Base-by-base conservation (phyloP, 2,329 filamentous ascomycete genomes). In the Exophiala phaeomuriformis region DNA sequence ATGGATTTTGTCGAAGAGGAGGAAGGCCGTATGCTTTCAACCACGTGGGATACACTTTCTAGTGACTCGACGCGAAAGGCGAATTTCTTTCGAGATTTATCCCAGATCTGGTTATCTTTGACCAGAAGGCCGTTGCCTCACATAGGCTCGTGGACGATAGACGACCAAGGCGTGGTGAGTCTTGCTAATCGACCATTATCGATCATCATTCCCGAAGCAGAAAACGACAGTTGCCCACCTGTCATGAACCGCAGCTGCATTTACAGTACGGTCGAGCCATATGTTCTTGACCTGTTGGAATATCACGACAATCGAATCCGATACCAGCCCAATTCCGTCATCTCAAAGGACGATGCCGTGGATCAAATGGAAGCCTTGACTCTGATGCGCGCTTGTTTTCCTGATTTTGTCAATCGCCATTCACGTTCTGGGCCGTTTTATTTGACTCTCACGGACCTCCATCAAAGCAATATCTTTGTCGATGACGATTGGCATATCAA, bases 391-490 rank as follows among this genome's bases (percentile, higher is more conserved):
- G 66, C 61, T 4, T 61, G 59, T 39, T 49, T 55, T 40, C 63
- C 45, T 56, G 66, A 58, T 47, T 68, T 55, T 64, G 61, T 57
- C 29, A 58, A 55, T 62, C 55, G 58, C 12, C 65, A 69, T 53
- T 58, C 66, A 28, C 62, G 66, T 9, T 51, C 64, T 30, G 69
- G 69, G 1, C 68, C 68, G 0, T 73, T 71, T 55, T 55, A 67
- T 33, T 63, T 68, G 32, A 63, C 49, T 2, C 64, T 74, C 9
- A 72, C 69, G 6, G 71, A 75, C 54, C 61, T 75, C 10, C 68
- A 74, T 51, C 63, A 63, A 46, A 69, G 68, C 51, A 67, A 68
- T 35, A 64, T 68, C 10, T 60, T 64, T 42, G 63, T 66, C 10
- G 61, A 66, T 44, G 47, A 58, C 0, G 41, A 65, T 19, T 69